Conservation (phyloP, 495 filamentous ascomycete genomes). For the Halenospora varia region DNA sequence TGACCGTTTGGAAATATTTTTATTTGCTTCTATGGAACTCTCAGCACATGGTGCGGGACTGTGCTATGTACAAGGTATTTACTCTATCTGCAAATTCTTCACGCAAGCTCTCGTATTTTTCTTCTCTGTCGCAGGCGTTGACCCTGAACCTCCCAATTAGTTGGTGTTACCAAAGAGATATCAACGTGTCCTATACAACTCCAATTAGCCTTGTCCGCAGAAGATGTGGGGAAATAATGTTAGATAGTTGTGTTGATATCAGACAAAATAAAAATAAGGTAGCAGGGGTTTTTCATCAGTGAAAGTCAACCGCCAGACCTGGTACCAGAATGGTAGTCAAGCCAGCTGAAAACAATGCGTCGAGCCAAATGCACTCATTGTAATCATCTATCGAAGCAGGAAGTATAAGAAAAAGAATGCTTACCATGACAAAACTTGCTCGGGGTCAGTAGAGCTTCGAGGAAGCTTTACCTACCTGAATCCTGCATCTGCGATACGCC, state of each 20-base stretch:
- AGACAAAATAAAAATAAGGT: conserved; percentile 89
- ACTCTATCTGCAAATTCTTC: conserved; percentile 73
- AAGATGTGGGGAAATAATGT: conserved; percentile 3
- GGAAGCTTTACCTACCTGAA: conserved; percentile 75
- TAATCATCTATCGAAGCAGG: conserved; percentile 69
- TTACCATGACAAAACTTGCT: conserved; percentile 21
- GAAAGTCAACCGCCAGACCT: conserved; percentile 42
- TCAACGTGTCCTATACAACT: not conserved
- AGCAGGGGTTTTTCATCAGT: conserved; percentile 97
- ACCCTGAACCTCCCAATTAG: conserved; percentile 54
- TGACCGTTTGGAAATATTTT: conserved; percentile 86
- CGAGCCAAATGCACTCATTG: conserved; percentile 99
- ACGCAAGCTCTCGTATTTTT: conserved; percentile 72
- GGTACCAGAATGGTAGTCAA: conserved; percentile 30
- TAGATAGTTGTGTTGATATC: conserved; percentile 38
- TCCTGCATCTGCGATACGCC: conserved; percentile 78
- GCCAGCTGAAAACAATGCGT: conserved; percentile 62
- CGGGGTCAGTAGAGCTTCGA: conserved; percentile 29
- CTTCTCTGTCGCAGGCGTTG: conserved; percentile 87
- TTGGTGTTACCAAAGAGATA: conserved; percentile 8
- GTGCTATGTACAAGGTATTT: conserved; percentile 37
- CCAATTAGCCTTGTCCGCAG: conserved; percentile 14
- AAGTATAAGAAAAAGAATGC: conserved; percentile 16
- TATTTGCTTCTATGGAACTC: conserved; percentile 60
- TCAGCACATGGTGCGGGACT: conserved; percentile 48